These are phyloP conservation scores for Westerdykella sp. DNA, from an alignment of 2,329 filamentous ascomycete genomes.

Conservation along the genomic window DNA sequence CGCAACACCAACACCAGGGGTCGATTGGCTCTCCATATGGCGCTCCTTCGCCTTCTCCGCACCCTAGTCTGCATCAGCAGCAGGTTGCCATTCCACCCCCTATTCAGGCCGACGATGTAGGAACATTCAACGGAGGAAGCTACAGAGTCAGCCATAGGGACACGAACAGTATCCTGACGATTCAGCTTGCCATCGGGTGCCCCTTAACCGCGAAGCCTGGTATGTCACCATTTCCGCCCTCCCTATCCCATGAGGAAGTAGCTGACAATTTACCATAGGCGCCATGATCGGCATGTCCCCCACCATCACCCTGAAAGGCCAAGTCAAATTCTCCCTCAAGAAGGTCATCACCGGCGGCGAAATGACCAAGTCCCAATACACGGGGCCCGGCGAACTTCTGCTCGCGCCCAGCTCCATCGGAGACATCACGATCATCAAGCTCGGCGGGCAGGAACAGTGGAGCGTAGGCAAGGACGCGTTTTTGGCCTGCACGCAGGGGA, in stretches of 20 bases:
- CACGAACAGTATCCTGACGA: constrained; percentile 79
- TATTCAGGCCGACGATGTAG: constrained; percentile 71
- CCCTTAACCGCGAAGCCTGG: constrained; percentile 75
- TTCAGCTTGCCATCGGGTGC: constrained; percentile 85
- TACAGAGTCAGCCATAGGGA: constrained; percentile 91
- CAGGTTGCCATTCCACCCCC: constrained; percentile 58
- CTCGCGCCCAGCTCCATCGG: constrained; percentile 74
- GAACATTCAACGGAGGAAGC: constrained; percentile 94
- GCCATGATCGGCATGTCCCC: constrained; percentile 95
- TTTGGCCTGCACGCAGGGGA: constrained; percentile 76
- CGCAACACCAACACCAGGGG: constrained; percentile 16
- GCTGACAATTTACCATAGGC: constrained; percentile 39
- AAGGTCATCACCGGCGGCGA: constrained; percentile 82
- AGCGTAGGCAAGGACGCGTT: constrained; percentile 81
- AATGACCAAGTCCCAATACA: constrained; percentile 71
- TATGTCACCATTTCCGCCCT: constrained; percentile 22
- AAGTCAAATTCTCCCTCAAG: constrained; percentile 80
- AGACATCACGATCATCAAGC: constrained; percentile 74
- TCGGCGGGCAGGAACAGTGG: constrained; percentile 71
- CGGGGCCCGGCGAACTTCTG: constrained; percentile 84
- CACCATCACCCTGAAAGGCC: constrained; percentile 75
- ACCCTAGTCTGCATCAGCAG: constrained; percentile 30
- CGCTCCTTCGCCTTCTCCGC: constrained; percentile 31
- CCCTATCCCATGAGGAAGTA: not conserved
- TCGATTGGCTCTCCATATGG: constrained; percentile 16